Conservation (phyloP, 441 rosid genomes). For the Lagerstroemia fauriei region DNA sequence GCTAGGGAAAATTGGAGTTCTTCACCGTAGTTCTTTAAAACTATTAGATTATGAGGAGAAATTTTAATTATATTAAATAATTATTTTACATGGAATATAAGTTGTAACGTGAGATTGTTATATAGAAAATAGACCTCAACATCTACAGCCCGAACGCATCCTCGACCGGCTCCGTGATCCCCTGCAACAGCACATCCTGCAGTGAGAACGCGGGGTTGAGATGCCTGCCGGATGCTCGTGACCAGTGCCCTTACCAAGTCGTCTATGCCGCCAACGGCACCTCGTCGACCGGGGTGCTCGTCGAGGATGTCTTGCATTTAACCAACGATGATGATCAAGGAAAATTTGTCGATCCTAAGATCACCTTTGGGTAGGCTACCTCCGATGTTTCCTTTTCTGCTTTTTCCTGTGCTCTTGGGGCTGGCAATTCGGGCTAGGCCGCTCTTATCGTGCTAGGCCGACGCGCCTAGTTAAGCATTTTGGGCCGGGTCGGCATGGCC, state of each 20-base stretch:
- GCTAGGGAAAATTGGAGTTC: too few relatives aligned
- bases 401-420: too few relatives aligned
- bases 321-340: constrained; percentile 42
- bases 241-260: constrained; percentile 66
- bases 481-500: too few relatives aligned
- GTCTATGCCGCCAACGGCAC: constrained; percentile 74
- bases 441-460: too few relatives aligned
- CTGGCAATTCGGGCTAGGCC: too few relatives aligned
- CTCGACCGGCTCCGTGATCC: constrained; percentile 60
- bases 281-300: constrained; percentile 66
- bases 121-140: constrained; percentile 54
- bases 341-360: constrained; percentile 49
- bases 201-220: constrained; percentile 21
- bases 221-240: constrained; percentile 55
- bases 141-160: constrained; percentile 74
- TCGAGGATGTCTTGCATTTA: constrained; percentile 76
- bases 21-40: too few relatives aligned
- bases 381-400: background rate
- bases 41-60: background rate
- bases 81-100: too few relatives aligned
- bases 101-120: background rate
- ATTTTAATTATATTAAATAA: background rate
- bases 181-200: constrained; percentile 68
- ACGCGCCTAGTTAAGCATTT: too few relatives aligned
- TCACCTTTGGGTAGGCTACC: constrained; percentile 69